Evolutionary conservation across 225 moss, liverwort and hornwort genomes (phyloP).

Genomic region (Lunularia cruciata): DNA sequence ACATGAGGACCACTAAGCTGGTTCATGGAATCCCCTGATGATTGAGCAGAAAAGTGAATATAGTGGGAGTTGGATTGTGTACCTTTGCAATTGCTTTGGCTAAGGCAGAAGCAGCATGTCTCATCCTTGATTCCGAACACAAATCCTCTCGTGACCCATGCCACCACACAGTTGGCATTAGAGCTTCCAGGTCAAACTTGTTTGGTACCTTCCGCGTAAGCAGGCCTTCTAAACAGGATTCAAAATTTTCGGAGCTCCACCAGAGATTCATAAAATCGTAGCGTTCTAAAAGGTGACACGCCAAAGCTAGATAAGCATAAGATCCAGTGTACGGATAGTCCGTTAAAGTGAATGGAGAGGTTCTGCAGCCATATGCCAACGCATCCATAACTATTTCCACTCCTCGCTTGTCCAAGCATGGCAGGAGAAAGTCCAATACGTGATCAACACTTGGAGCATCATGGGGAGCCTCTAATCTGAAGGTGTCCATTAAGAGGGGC

Average conservation of each 20-base stretch:
- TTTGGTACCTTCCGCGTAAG: constrained; percentile 88
- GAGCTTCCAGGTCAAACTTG: constrained; percentile 78
- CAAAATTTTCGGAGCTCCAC: constrained; percentile 82
- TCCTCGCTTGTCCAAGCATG: constrained; percentile 60
- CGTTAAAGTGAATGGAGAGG: constrained; percentile 70
- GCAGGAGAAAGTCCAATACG: constrained; percentile 79
- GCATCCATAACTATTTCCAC: constrained; percentile 78
- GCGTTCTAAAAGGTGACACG: constrained; percentile 86
- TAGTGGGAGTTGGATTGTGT: neutral
- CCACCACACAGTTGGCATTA: constrained; percentile 99
- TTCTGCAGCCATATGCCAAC: constrained; percentile 84
- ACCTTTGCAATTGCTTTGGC: constrained; percentile 93
- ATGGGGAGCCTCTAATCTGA: constrained; percentile 78
- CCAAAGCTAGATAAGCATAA: constrained; percentile 74
- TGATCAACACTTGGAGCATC: constrained; percentile 88
- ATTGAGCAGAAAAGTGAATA: too few relatives aligned
- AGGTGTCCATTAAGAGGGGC: constrained; percentile 81
- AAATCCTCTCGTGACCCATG: constrained; percentile 95
- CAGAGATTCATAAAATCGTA: constrained; percentile 88
- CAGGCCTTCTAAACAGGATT: constrained; percentile 78
- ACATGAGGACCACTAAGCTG: too few relatives aligned
- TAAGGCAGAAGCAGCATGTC: constrained; percentile 75
- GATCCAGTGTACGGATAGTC: constrained; percentile 88
- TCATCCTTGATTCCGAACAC: constrained; percentile 92
- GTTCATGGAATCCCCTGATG: too few relatives aligned